A percentile compares a stretch with the other conserved stretches of the same genome.
These are phyloP conservation scores for Corylus americana DNA, from an alignment of 306 rosid species.

Conservation along the genomic window DNA sequence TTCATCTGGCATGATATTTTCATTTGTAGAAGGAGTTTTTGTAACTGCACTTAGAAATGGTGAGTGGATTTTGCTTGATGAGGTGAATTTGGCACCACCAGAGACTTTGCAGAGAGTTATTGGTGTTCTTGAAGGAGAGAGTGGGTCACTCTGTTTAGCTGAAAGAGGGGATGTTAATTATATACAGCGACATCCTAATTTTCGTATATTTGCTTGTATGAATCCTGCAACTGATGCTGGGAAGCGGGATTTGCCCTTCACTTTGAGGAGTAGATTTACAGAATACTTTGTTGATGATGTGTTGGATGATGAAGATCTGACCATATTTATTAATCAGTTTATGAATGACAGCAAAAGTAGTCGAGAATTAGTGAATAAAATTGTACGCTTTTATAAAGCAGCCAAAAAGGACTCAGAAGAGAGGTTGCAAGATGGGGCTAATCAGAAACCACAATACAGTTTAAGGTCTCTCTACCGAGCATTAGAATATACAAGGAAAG, in stretches of 20 bases:
- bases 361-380: constrained; percentile 43
- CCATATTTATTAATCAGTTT: constrained; percentile 56
- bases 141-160: constrained; percentile 78
- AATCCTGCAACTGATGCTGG: constrained; percentile 99
- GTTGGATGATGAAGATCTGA: constrained; percentile 70
- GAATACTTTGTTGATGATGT: constrained; percentile 92
- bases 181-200: constrained; percentile 75
- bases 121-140: constrained; percentile 92
- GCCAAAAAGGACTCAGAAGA: constrained; percentile 73
- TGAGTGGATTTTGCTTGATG: constrained; percentile 96
- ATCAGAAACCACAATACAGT: constrained; percentile 91
- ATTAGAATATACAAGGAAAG: constrained; percentile 69
- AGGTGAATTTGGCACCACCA: constrained; percentile 95
- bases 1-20: constrained; percentile 80
- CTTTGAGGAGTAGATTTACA: constrained; percentile 86
- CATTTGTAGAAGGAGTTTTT: constrained; percentile 94
- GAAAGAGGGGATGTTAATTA: constrained; percentile 89
- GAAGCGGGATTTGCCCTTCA: constrained; percentile 84
- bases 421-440: constrained; percentile 91
- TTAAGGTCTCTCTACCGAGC: constrained; percentile 94
- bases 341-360: constrained; percentile 40
- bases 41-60: constrained; percentile 84
- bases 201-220: constrained; percentile 96
- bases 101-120: constrained; percentile 90
- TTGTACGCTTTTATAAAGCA: constrained; percentile 70